Evolutionary conservation across 345 rosid genomes (phyloP), one percentile per base, ranked within the genome.

Genomic region (Ceriops tagal): DNA sequence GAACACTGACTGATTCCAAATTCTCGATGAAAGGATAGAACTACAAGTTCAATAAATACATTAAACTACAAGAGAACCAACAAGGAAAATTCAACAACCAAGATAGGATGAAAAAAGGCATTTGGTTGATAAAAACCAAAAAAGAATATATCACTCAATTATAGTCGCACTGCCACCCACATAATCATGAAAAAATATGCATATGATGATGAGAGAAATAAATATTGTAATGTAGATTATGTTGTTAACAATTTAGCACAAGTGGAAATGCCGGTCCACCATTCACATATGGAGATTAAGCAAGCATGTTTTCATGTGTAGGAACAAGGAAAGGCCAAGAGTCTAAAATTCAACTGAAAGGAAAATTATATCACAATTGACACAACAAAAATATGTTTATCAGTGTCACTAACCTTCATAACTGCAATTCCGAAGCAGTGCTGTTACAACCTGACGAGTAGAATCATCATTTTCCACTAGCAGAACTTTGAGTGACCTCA

Each of bases 401-500:
- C 1, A 5, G 5, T 43, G 59, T 22, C 58, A 61, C 81, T 68
- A 63, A 89, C 98, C 96, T 83, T 88, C 91, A 71, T 89, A 92
- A 68, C 93, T 83, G 77, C 96, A 89, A 61, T 92, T 92, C 62
- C 87, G 87, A 59, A 89, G 87, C 68, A 92, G 75, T 16, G 92
- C 96, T 21, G 82, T 71, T 32, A 92, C 90, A 71, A 92, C 81
- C 21, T 89, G 92, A 34, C 93, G 88, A 3, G 98, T 89, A 0
- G 92, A 85, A 72, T 81, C 84, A 81, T 92, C 96, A 68, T 82
- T 81, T 80, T 89, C 98, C 49, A 89, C 96, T 34, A 92, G 82
- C 70, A 92, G 90, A 81, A 92, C 93, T 77, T 84, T 89, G 67
- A 92, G 82, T 0, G 93, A 78, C 77, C 88, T 78, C 57, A 78